Evolutionary conservation across 148 eudicot genomes (phyloP).

Genomic region (Silene latifolia): DNA sequence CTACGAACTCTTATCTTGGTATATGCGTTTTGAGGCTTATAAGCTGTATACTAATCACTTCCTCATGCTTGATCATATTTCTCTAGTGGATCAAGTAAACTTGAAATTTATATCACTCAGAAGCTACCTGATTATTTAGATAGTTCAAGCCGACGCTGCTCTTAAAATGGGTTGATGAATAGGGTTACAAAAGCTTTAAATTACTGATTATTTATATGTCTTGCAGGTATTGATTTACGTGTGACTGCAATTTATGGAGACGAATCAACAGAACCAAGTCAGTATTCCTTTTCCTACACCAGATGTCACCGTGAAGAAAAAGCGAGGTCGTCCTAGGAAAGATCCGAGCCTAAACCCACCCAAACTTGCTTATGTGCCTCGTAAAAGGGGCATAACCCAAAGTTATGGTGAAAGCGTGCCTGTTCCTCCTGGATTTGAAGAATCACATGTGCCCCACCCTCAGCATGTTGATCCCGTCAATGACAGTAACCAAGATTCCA

Average conservation of each 20-base stretch:
- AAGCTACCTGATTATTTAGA: not conserved
- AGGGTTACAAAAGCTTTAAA: not conserved
- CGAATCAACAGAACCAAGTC: conserved; percentile 45
- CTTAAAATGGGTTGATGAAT: not conserved
- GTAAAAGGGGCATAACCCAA: conserved; percentile 21
- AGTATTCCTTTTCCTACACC: conserved; percentile 25
- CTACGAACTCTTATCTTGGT: not conserved
- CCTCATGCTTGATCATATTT: not conserved
- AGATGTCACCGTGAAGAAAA: conserved; percentile 48
- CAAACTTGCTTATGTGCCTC: conserved; percentile 13
- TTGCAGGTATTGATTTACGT: conserved; percentile 17
- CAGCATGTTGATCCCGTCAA: conserved; percentile 20
- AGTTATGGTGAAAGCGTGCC: conserved; percentile 23
- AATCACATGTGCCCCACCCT: conserved; percentile 22
- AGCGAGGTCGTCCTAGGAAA: conserved; percentile 92
- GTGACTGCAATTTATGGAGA: conserved; percentile 30
- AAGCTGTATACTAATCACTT: not conserved
- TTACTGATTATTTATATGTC: not conserved
- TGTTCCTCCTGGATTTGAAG: conserved; percentile 36
- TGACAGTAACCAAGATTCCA: conserved; percentile 16
- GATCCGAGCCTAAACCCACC: conserved; percentile 41
- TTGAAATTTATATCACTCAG: not conserved
- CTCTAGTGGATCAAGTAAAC: not conserved
- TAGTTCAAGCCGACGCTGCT: not conserved
- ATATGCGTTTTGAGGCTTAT: not conserved